phyloP scores from a whole-genome alignment of 345 rosid genomes.

The Pugionium cornutum region DNA sequence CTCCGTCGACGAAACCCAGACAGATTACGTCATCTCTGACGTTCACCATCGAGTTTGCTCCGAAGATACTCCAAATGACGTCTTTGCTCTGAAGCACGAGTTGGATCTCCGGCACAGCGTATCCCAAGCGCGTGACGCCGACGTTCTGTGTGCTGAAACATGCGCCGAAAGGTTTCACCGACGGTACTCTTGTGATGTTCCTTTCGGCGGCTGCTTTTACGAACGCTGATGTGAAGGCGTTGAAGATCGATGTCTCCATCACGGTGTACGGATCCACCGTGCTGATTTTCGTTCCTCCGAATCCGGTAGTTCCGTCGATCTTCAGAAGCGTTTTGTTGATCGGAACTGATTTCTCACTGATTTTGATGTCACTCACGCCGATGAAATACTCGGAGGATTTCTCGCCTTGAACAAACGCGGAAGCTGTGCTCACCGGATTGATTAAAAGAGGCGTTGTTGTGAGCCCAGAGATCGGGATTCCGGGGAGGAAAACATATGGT shows the following conservation, averaged over 20 bases:
- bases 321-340: constrained; percentile 49
- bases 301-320: constrained; percentile 42
- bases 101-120: constrained; percentile 54
- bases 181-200: constrained; percentile 51
- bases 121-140: constrained; percentile 52
- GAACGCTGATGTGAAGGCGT: constrained; percentile 48
- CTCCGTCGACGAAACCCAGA: constrained; percentile 73
- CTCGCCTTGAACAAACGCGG: constrained; percentile 45
- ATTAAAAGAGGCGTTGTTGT: constrained; percentile 54
- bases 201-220: constrained; percentile 38
- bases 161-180: constrained; percentile 56
- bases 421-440: constrained; percentile 61
- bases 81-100: constrained; percentile 51
- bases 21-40: constrained; percentile 53
- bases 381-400: constrained; percentile 70
- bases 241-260: constrained; percentile 54
- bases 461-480: constrained; percentile 49
- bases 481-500: constrained; percentile 58
- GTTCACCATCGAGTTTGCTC: constrained; percentile 70
- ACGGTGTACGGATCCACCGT: constrained; percentile 70
- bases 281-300: constrained; percentile 77
- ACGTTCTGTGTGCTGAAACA: constrained; percentile 54
- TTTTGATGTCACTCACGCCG: constrained; percentile 49
- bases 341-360: constrained; percentile 41
- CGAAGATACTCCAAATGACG: constrained; percentile 61